Percentiles rank a stretch among this genome's conserved stretches.
Conservation (phyloP, 805 yeast genomes). For the Saccharomycopsis selenospora region DNA sequence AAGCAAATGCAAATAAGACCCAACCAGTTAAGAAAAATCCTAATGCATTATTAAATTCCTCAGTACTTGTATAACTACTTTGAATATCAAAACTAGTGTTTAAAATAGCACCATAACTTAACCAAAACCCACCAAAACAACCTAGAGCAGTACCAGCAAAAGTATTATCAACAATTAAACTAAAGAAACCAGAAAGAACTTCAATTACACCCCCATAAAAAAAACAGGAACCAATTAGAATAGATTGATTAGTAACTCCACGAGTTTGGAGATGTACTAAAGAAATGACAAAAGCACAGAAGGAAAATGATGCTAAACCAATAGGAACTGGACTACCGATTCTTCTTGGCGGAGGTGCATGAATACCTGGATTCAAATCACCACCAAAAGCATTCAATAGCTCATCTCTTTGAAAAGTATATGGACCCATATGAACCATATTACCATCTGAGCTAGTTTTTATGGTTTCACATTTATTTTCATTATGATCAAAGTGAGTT, state of each 20-base stretch:
- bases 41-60: conserved; percentile 40
- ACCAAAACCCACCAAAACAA: conserved; percentile 67
- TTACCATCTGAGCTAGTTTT: conserved; percentile 17
- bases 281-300: conserved; percentile 54
- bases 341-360: conserved; percentile 26
- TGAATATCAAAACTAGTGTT: conserved; percentile 52
- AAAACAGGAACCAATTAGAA: conserved; percentile 48
- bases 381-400: conserved; percentile 56
- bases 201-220: conserved; percentile 60
- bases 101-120: conserved; percentile 52
- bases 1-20: conserved; percentile 51
- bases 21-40: conserved; percentile 59
- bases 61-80: conserved; percentile 40
- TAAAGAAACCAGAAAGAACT: conserved; percentile 59
- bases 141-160: conserved; percentile 61
- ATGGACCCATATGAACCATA: conserved; percentile 27
- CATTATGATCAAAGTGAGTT: conserved; percentile 3
- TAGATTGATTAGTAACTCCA: conserved; percentile 42
- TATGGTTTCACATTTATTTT: conserved; percentile 8
- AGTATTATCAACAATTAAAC: conserved; percentile 52
- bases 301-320: conserved; percentile 53
- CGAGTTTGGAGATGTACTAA: conserved; percentile 48
- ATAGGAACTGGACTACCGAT: conserved; percentile 63
- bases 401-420: conserved; percentile 37
- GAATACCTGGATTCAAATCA: conserved; percentile 38